Evolutionary conservation across 768 basidiomycete species (phyloP).

Genomic region (Russula sp.): DNA sequence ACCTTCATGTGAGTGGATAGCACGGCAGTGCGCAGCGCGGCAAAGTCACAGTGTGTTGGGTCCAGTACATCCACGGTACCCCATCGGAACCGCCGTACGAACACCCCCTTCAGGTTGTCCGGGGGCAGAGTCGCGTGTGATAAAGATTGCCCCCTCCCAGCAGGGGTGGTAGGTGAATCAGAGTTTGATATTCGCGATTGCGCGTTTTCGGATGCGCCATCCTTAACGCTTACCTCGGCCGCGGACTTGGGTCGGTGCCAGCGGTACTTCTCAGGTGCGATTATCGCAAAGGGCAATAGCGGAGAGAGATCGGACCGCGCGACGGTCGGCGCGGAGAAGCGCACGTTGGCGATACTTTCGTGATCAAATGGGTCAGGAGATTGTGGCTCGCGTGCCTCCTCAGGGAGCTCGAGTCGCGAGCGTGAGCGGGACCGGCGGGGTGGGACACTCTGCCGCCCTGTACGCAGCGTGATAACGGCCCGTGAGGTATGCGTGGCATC

Average conservation of each 20-base stretch:
- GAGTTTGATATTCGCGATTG: constrained; percentile 29
- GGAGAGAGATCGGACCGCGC: constrained; percentile 50
- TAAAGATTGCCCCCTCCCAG: constrained; percentile 25
- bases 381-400: constrained; percentile 50
- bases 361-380: constrained; percentile 50
- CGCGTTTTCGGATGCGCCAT: constrained; percentile 39
- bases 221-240: constrained; percentile 25
- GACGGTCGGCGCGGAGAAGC: constrained; percentile 66
- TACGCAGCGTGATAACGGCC: constrained; percentile 68
- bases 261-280: constrained; percentile 57
- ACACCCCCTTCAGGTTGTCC: constrained; percentile 64
- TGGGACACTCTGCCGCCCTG: constrained; percentile 36
- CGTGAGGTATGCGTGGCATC: constrained; percentile 52
- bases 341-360: constrained; percentile 67
- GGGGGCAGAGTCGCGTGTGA: constrained; percentile 49
- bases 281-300: constrained; percentile 71
- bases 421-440: constrained; percentile 59
- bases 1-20: constrained; percentile 85
- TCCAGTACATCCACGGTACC: constrained; percentile 82
- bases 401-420: constrained; percentile 53
- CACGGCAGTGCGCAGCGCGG: constrained; percentile 74
- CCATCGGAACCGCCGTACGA: constrained; percentile 78
- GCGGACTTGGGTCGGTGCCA: constrained; percentile 31
- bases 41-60: constrained; percentile 83
- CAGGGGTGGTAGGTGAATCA: constrained; percentile 25